Base-by-base conservation (phyloP, 306 rosid genomes). In the Ochetophila trinervis region DNA sequence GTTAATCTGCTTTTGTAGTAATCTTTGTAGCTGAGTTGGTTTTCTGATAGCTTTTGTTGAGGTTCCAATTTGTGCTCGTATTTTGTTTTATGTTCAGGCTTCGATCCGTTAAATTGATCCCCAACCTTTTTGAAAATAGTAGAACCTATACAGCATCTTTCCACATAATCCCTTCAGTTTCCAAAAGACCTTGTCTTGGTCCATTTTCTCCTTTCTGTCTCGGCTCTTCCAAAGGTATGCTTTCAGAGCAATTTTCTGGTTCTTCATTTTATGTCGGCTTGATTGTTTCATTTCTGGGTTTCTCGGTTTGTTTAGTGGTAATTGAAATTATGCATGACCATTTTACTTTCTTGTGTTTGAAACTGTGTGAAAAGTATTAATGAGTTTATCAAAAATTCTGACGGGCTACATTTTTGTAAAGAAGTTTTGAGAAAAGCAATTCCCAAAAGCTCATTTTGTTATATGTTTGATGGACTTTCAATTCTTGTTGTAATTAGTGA, bases 171-270 rank as follows among this genome's bases (percentile, higher is more conserved):
- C 74, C 73, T 30, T 72, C 53, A 5, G 17, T 50, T 60, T 69
- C 69, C 50, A 63, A 32, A 10, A 76, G 63, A 60, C 23, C 55
- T 44, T 70, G 4, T 47, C 18, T 52, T 53, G 68, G 69, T 47
- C 59, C 72, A 51, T 16, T 14, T 49, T 47, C 54, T 36, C 66
- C 82, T 6, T 60, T 40, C 52, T 59, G 36, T 22, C 44, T 51
- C n/a, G 42, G 40, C 59, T 22, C 7, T 42, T 57, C 75, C 50
- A 58, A 21, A 78, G 79, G 84, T 82, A 52, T 74, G 22, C 5
- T 14, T 20, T 53, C 21, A 19, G 23, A 11, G 22, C 54, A 16
- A 18, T 18, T 12, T 5, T 32, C 15, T 36, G 51, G 13, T 69
- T 4, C 4, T 21, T 53, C 21, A 5, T 15, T 14, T 75, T n/a